Evolutionary conservation across 2,329 filamentous ascomycete species (phyloP).

Genomic region (Truncatella angustata): DNA sequence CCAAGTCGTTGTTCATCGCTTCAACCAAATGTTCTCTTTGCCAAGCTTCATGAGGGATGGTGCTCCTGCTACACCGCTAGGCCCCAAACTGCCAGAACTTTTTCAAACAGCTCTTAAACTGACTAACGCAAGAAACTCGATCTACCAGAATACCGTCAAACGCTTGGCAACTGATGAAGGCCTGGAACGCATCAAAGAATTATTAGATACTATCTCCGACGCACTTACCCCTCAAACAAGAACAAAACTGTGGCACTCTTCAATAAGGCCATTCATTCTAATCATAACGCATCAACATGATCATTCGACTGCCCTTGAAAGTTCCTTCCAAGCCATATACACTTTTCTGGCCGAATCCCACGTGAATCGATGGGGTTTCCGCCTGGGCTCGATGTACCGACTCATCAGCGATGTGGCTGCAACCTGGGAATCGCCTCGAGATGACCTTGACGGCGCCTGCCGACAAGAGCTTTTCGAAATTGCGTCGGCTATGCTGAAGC

Average conservation of each 20-base stretch:
- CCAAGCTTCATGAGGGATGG: conserved; percentile 4
- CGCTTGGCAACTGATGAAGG: neutral
- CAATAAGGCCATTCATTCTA: neutral
- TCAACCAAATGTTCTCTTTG: neutral
- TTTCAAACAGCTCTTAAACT: conserved; percentile 3
- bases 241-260: neutral
- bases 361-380: neutral
- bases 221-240: neutral
- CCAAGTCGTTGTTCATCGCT: neutral
- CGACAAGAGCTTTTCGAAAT: neutral
- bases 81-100: neutral
- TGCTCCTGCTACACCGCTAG: neutral
- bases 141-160: neutral
- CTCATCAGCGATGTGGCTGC: neutral
- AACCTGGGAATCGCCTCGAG: neutral
- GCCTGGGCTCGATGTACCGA: too few relatives aligned
- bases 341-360: neutral
- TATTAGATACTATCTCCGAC: neutral
- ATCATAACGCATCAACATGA: neutral
- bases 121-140: neutral
- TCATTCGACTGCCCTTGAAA: neutral
- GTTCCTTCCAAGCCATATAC: neutral
- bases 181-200: conserved; percentile 3
- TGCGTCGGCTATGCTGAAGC: neutral
- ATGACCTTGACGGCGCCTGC: neutral